Base-by-base conservation (phyloP, 2,329 filamentous ascomycete genomes). In the Seiridium cupressi region DNA sequence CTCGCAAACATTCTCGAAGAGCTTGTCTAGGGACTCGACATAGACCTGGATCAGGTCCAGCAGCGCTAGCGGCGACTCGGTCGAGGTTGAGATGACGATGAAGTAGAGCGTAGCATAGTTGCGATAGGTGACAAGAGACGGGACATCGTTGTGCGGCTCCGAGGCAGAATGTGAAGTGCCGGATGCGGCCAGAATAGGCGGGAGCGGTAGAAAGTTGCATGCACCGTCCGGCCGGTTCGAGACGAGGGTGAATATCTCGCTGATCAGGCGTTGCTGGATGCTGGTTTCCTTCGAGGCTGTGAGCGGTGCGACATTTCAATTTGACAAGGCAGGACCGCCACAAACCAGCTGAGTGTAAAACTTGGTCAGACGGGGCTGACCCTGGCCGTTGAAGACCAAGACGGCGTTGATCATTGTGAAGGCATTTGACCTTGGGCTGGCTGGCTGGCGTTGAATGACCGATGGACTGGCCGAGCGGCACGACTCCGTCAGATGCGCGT, bases 1-100 rank as follows among this genome's bases (percentile, higher is more conserved):
- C 80, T 99, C 95, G 83, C 95, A 99, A 8, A 99, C 95, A 73
- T 99, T 97, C 78, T 98, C 95, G 73, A 99, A 99, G 46, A 99
- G 83, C 65, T 92, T 88, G 75, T 99, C 95, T 42, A 99, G 84
- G 1, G 94, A 89, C 77, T 99, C 95, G 64, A 99, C 95, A 70
- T 97, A 99, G 62, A 99, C 95, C 77, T 99, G 95, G 65, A 99
- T 98, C 58, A 99, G 81, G 75, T 99, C 95, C 63, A 99, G 93
- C 32, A 99, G 84, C 1, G 95, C 95, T 3, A 99, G 89, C 0
- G 95, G 95, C 1, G 92, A 97, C 77, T 99, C 95, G 61, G 95
- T 97, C 4, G 93, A 92, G 4, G 96, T 99, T 42, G 90, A 95
- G 71, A 99, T 99, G 73, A 99, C 83, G 76, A 99, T 99, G 80